These are phyloP conservation scores for Suhomyces maxii DNA, from an alignment of 1,139 yeast species.

Conservation along the genomic window DNA sequence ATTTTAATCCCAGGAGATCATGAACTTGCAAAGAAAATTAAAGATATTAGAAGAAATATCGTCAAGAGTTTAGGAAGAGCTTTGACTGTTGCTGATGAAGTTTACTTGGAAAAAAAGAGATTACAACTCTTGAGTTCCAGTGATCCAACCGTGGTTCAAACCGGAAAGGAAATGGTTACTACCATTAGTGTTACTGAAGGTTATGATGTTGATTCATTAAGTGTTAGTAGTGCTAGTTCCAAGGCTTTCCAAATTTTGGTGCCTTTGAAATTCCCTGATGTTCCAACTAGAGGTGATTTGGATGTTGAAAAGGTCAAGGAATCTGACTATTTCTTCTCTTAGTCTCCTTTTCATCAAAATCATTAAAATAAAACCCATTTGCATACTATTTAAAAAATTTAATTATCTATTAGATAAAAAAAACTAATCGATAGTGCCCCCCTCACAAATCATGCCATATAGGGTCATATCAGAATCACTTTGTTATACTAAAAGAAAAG, in stretches of 20 bases:
- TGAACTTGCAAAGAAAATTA: slow-evolving; percentile 54
- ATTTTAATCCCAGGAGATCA: slow-evolving; percentile 54
- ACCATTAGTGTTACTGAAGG: slow-evolving; percentile 68
- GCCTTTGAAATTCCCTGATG: slow-evolving; percentile 69
- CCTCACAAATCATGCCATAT: too few relatives aligned
- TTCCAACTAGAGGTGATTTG: slow-evolving; percentile 82
- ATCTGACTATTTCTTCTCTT: slow-evolving; percentile 78
- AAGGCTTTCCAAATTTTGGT: slow-evolving; percentile 42
- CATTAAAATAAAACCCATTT: not conserved
- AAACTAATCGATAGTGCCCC: not conserved
- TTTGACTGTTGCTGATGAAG: slow-evolving; percentile 70
- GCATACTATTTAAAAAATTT: not conserved
- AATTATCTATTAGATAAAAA: not conserved
- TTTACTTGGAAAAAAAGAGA: slow-evolving; percentile 68
- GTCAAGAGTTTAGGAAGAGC: slow-evolving; percentile 54
- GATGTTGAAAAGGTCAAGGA: slow-evolving; percentile 72
- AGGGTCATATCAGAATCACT: too few relatives aligned
- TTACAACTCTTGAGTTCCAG: slow-evolving; percentile 53
- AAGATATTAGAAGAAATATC: slow-evolving; percentile 50
- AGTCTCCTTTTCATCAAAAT: slow-evolving; percentile 6
- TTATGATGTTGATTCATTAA: slow-evolving; percentile 27
- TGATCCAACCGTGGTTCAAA: slow-evolving; percentile 47
- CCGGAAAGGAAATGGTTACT: slow-evolving; percentile 64
- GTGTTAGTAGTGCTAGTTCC: slow-evolving; percentile 26
- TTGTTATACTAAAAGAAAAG: too few relatives aligned